phyloP scores from a whole-genome alignment of 495 filamentous ascomycete genomes.

The Daldinia vernicosa region DNA sequence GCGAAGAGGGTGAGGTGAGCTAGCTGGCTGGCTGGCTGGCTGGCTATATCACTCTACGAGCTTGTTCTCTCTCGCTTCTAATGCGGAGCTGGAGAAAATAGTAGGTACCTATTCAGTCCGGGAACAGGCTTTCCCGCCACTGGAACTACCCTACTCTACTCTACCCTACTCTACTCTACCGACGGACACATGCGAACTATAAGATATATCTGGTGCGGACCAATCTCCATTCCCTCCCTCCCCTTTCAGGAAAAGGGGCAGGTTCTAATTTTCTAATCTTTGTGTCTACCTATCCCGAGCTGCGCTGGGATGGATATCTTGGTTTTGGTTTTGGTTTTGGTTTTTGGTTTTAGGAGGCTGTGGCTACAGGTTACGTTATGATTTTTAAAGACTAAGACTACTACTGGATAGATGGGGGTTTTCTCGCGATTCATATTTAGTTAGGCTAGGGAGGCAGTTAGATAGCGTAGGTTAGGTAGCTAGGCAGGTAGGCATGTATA shows the following conservation, averaged over 20 bases:
- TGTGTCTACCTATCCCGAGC: neutral
- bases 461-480: too few relatives aligned
- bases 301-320: neutral
- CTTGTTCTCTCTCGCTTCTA: too few relatives aligned
- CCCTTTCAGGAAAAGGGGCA: neutral
- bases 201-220: neutral
- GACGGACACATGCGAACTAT: neutral
- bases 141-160: neutral
- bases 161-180: neutral
- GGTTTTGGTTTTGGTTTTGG: neutral
- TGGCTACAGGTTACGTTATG: neutral
- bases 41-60: too few relatives aligned
- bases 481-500: too few relatives aligned
- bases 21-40: neutral
- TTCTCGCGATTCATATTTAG: conserved; percentile 1
- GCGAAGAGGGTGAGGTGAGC: conserved; percentile 29
- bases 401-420: neutral
- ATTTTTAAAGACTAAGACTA: neutral
- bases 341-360: too few relatives aligned
- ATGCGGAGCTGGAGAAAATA: neutral
- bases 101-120: neutral
- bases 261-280: neutral
- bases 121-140: neutral
- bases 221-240: neutral
- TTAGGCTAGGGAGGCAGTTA: neutral